phyloP scores from a whole-genome alignment of 805 yeast species.

The Pichia rugopelliculosa region DNA sequence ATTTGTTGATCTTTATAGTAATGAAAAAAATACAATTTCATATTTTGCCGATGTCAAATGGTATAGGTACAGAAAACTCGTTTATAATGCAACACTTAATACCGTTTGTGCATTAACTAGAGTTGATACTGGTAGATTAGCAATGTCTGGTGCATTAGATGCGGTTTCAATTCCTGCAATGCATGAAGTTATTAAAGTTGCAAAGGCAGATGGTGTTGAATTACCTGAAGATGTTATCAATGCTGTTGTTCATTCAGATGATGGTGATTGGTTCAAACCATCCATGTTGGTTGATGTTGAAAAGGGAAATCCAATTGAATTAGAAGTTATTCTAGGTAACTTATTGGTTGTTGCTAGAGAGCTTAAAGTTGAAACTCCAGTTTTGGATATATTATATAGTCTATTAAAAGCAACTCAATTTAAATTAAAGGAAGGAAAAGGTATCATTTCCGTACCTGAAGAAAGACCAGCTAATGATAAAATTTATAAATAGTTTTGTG shows the following conservation, averaged over 20 bases:
- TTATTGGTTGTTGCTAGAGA: conserved; percentile 44
- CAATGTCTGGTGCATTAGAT: conserved; percentile 36
- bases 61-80: conserved; percentile 58
- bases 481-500: conserved; percentile 8
- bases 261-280: conserved; percentile 53
- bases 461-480: conserved; percentile 29
- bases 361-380: conserved; percentile 48
- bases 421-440: conserved; percentile 49
- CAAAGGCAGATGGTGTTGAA: conserved; percentile 58
- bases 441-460: conserved; percentile 38
- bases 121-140: conserved; percentile 50
- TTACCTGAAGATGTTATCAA: conserved; percentile 44
- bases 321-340: conserved; percentile 67
- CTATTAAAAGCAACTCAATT: conserved; percentile 57
- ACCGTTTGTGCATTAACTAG: conserved; percentile 54
- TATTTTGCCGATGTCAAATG: conserved; percentile 40
- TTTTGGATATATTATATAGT: conserved; percentile 47
- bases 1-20: conserved; percentile 40
- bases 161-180: conserved; percentile 49
- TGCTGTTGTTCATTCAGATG: conserved; percentile 49
- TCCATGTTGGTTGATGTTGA: conserved; percentile 66
- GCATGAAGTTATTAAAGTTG: conserved; percentile 59
- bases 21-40: conserved; percentile 34
- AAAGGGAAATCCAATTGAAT: conserved; percentile 61
- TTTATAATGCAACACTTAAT: conserved; percentile 64